These are phyloP conservation scores for Amanita brunnescens DNA, from an alignment of 768 basidiomycete species.

Conservation along the genomic window DNA sequence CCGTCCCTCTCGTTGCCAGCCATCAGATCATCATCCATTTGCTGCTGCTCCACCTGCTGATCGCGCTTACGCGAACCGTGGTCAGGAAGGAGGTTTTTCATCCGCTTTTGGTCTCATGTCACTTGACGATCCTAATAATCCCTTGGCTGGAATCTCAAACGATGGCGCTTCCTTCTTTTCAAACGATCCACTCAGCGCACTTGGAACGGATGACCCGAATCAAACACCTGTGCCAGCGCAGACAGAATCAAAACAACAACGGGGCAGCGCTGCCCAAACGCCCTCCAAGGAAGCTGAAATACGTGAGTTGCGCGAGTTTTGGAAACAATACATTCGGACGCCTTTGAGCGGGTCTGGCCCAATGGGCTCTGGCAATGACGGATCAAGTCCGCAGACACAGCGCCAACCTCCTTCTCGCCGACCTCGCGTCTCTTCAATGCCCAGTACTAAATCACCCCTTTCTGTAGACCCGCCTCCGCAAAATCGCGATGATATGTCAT, in stretches of 20 bases:
- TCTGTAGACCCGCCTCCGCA: slow-evolving; percentile 23
- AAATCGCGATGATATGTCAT: slow-evolving; percentile 18
- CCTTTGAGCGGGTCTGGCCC: slow-evolving; percentile 38
- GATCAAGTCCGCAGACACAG: background rate
- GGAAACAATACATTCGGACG: slow-evolving; percentile 69
- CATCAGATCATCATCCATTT: slow-evolving; percentile 1
- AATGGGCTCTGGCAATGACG: slow-evolving; percentile 1
- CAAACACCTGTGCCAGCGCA: slow-evolving; percentile 37
- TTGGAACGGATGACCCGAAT: slow-evolving; percentile 28
- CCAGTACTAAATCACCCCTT: slow-evolving; percentile 55
- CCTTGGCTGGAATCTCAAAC: slow-evolving; percentile 49
- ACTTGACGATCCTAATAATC: slow-evolving; percentile 61
- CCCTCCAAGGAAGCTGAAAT: slow-evolving; percentile 19
- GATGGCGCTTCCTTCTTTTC: slow-evolving; percentile 62
- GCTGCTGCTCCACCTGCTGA: slow-evolving; percentile 1
- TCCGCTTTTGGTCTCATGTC: slow-evolving; percentile 70
- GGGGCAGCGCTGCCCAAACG: slow-evolving; percentile 5
- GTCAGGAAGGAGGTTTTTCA: slow-evolving; percentile 37
- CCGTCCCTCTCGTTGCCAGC: slow-evolving; percentile 10
- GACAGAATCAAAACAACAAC: slow-evolving; percentile 7
- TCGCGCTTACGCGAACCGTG: slow-evolving; percentile 9
- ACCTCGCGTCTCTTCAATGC: slow-evolving; percentile 56
- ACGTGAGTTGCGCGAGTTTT: slow-evolving; percentile 57
- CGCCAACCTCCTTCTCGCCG: slow-evolving; percentile 17
- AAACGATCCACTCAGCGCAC: slow-evolving; percentile 13